Percentiles rank a stretch among this genome's conserved stretches.
phyloP scores from a whole-genome alignment of 208 protist genomes.

The Leishmania aethiopica region DNA sequence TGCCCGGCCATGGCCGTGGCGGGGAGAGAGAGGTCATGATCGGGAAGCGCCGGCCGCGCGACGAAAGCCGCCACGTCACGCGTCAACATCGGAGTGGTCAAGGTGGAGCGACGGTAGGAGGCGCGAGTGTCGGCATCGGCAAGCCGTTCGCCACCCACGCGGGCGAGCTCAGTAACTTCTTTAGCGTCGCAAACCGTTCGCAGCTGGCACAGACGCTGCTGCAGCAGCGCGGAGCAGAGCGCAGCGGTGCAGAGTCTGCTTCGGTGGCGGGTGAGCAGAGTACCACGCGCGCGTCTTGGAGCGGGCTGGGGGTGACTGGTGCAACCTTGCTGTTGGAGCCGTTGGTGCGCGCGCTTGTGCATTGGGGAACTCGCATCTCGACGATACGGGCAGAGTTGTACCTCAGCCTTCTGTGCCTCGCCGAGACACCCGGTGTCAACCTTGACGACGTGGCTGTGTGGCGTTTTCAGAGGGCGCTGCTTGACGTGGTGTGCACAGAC shows the following conservation, averaged over 20 bases:
- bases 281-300: neutral
- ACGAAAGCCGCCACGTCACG: neutral
- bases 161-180: slow-evolving; percentile 32
- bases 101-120: neutral
- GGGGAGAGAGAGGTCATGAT: neutral
- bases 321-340: slow-evolving; percentile 41
- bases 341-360: slow-evolving; percentile 57
- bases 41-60: slow-evolving; percentile 23
- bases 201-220: slow-evolving; percentile 28
- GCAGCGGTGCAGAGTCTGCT: neutral
- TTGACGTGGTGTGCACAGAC: slow-evolving; percentile 64
- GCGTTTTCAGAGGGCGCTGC: slow-evolving; percentile 60
- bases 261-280: neutral
- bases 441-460: slow-evolving; percentile 72
- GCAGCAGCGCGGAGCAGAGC: slow-evolving; percentile 10
- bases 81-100: neutral
- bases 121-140: neutral
- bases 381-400: slow-evolving; percentile 63
- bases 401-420: slow-evolving; percentile 50
- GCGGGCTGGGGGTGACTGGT: neutral
- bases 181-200: slow-evolving; percentile 21
- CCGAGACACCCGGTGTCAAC: slow-evolving; percentile 56
- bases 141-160: slow-evolving; percentile 31
- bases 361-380: slow-evolving; percentile 54
- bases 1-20: neutral